phyloP scores from a whole-genome alignment of 2,329 filamentous ascomycete species.

The Chaetomiaceae sp. region DNA sequence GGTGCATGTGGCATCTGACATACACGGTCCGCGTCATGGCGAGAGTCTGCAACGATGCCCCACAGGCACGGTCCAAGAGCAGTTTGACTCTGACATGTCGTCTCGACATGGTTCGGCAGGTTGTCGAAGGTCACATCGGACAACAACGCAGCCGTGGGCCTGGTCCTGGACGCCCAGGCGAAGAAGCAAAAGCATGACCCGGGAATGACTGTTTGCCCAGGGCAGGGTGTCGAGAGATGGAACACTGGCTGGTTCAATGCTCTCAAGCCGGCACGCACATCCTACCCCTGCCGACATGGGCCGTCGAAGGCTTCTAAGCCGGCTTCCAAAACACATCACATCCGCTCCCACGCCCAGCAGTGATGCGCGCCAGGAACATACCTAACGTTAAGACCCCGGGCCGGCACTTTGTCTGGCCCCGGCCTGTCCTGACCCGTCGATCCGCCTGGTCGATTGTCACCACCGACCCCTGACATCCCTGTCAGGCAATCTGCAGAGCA shows the following conservation, averaged over 20 bases:
- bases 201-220: not conserved
- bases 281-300: conserved; percentile 14
- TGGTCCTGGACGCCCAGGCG: conserved; percentile 7
- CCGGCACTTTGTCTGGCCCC: conserved; percentile 15
- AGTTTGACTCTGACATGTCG: conserved; percentile 1
- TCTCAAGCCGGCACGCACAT: not conserved
- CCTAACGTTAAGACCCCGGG: conserved; percentile 5
- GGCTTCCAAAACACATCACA: conserved; percentile 20
- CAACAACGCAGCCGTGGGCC: conserved; percentile 8
- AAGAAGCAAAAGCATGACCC: not conserved
- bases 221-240: no score
- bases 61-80: not conserved
- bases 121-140: conserved; percentile 11
- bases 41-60: not conserved
- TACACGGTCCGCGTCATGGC: not conserved
- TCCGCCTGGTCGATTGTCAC: conserved; percentile 25
- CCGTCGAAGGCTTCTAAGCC: conserved; percentile 23
- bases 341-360: not conserved
- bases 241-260: not conserved
- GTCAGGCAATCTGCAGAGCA: conserved; percentile 24
- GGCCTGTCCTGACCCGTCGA: conserved; percentile 23
- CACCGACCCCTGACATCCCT: conserved; percentile 24
- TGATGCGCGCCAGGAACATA: conserved; percentile 6
- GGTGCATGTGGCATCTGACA: not conserved
- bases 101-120: no score